Conservation (phyloP, 371 early-diverging fungal species). For the Actinomortierella ambigua region DNA sequence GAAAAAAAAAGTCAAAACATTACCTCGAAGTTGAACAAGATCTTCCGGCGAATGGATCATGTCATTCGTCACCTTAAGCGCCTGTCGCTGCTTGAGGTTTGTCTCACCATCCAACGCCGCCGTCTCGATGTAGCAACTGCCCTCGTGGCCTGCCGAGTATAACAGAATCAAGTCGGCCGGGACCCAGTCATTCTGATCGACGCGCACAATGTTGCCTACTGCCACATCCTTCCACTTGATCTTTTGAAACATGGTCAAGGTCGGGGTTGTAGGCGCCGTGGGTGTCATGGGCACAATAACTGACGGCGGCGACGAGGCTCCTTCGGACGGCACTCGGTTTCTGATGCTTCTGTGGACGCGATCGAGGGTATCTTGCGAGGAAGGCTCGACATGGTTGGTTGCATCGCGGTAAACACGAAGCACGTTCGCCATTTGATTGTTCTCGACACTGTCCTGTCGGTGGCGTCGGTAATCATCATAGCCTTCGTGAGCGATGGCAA, state of each 20-base stretch:
- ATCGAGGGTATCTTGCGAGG: neutral
- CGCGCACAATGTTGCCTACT: slow-evolving; percentile 80
- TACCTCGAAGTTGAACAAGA: slow-evolving; percentile 53
- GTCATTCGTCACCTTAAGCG: slow-evolving; percentile 53
- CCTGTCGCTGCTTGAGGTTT: slow-evolving; percentile 76
- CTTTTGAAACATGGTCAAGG: slow-evolving; percentile 42
- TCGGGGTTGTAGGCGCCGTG: slow-evolving; percentile 8
- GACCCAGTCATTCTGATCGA: slow-evolving; percentile 78
- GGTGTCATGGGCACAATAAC: slow-evolving; percentile 38
- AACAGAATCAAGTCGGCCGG: slow-evolving; percentile 76
- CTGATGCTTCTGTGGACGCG: neutral
- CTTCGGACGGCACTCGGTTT: slow-evolving; percentile 2
- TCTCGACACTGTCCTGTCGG: slow-evolving; percentile 67
- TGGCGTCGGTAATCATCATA: slow-evolving; percentile 85
- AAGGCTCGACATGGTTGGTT: slow-evolving; percentile 19
- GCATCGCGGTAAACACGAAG: slow-evolving; percentile 54
- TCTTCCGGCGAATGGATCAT: slow-evolving; percentile 55
- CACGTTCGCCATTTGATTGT: slow-evolving; percentile 62
- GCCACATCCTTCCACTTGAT: slow-evolving; percentile 65
- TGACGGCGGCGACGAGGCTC: slow-evolving; percentile 15
- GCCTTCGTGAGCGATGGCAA: slow-evolving; percentile 89
- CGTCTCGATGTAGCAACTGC: slow-evolving; percentile 78
- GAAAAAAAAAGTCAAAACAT: neutral
- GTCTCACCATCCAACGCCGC: slow-evolving; percentile 87
- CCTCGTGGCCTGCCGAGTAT: slow-evolving; percentile 64